phyloP scores from a whole-genome alignment of 2,329 filamentous ascomycete species.

The Leptographium galeiforme region DNA sequence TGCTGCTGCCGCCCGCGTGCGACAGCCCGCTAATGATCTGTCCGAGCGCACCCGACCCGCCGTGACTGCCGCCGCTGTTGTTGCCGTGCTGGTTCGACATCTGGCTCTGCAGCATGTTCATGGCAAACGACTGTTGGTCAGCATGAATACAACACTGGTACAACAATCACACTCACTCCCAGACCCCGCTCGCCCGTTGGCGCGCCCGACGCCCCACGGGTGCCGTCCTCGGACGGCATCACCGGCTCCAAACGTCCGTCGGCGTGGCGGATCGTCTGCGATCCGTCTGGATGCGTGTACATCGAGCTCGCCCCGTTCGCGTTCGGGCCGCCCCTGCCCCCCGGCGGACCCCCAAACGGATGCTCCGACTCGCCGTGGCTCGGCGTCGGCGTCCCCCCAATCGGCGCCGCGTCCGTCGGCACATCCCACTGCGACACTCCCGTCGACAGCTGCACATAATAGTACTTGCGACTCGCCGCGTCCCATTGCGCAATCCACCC shows the following conservation, averaged over 20 bases:
- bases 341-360: constrained; percentile 42
- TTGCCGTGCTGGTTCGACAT: constrained; percentile 31
- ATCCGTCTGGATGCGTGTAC: constrained; percentile 48
- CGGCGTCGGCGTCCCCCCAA: constrained; percentile 38
- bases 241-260: constrained; percentile 50
- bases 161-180: constrained; percentile 45
- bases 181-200: constrained; percentile 40
- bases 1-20: constrained; percentile 6
- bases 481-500: constrained; percentile 64
- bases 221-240: constrained; percentile 25
- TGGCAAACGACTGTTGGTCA: constrained; percentile 39
- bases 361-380: constrained; percentile 38
- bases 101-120: constrained; percentile 38
- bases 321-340: constrained; percentile 1
- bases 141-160: too few relatives aligned
- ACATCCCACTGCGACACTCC: constrained; percentile 63
- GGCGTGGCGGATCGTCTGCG: constrained; percentile 45
- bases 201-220: constrained; percentile 25
- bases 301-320: constrained; percentile 22
- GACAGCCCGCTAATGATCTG: constrained; percentile 31
- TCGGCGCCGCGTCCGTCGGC: constrained; percentile 49
- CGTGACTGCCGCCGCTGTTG: constrained; percentile 18
- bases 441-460: constrained; percentile 60
- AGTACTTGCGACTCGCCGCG: constrained; percentile 49
- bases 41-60: constrained; percentile 28